Percentiles rank a stretch among this genome's conserved stretches.
phyloP scores from a whole-genome alignment of 2,329 filamentous ascomycete species.

The Plectosphaerella cucumerina region DNA sequence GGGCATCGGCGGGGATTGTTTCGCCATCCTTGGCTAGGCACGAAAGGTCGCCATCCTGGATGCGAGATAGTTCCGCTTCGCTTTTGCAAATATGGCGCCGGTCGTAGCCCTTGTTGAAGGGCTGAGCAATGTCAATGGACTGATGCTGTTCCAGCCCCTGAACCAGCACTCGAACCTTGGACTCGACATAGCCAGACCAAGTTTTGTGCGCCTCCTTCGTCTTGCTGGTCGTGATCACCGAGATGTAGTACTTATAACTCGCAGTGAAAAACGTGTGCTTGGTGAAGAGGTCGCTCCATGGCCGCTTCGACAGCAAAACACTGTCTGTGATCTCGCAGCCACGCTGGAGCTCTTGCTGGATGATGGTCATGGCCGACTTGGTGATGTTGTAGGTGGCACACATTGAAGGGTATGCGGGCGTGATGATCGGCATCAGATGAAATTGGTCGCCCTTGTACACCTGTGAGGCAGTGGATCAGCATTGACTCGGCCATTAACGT shows the following conservation, averaged over 20 bases:
- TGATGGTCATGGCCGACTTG: slow-evolving; percentile 76
- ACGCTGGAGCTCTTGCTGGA: slow-evolving; percentile 76
- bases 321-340: slow-evolving; percentile 73
- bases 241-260: slow-evolving; percentile 94
- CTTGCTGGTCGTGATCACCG: slow-evolving; percentile 76
- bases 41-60: slow-evolving; percentile 48
- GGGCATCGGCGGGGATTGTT: slow-evolving; percentile 4
- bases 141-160: slow-evolving; percentile 75
- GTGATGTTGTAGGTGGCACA: slow-evolving; percentile 95
- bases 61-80: slow-evolving; percentile 46
- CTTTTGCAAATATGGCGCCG: slow-evolving; percentile 67
- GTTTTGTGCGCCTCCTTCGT: slow-evolving; percentile 79
- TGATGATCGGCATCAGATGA: slow-evolving; percentile 97
- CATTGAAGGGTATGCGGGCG: slow-evolving; percentile 95
- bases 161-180: slow-evolving; percentile 84
- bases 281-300: slow-evolving; percentile 84
- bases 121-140: slow-evolving; percentile 78
- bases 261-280: slow-evolving; percentile 92
- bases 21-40: slow-evolving; percentile 36
- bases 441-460: slow-evolving; percentile 76
- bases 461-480: slow-evolving; percentile 26
- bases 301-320: slow-evolving; percentile 71
- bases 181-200: slow-evolving; percentile 92
- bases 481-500: neutral
- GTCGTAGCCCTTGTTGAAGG: slow-evolving; percentile 91